Base-by-base conservation (phyloP, 2,329 filamentous ascomycete species). In the Talaromyces sp. region DNA sequence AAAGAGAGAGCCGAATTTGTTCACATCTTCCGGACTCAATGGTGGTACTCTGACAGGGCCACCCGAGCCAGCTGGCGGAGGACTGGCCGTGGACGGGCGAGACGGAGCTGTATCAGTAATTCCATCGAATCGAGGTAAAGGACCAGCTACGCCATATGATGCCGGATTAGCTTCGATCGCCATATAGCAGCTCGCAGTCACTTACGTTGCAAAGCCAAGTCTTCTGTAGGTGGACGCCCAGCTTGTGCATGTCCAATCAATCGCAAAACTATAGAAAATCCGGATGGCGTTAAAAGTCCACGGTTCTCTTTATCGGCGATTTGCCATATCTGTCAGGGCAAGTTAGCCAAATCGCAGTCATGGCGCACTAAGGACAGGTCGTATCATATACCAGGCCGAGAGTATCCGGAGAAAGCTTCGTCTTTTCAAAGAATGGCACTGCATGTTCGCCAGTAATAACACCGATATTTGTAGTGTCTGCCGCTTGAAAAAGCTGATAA, bases 351-450 rank as follows among this genome's bases (percentile, higher is more conserved):
- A 19, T 9, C 41, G 17, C 26, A 12, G 5, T 32, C 10, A 27
- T 14, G 26, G 21, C 27, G 38, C 26, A 29, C 32, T 11, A 19
- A 46, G 50, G n/a, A 54, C n/a, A 24, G 10, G 58, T 21, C 12
- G 50, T 43, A n/a, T 54, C 52, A 80, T 85, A 67, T 78, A 93
- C 90, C 85, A 96, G 88, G 75, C 93, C 94, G 62, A 99, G 83
- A 54, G 94, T 83, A 63, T 90, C 87, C 58, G 92, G 91, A 63
- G 93, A 87, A 54, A 99, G 82, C 67, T 90, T 88, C 52, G 94
- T 97, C 81, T 94, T 94, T 77, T 97, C 92, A 73, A 99, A 99
- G 81, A 99, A 97, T 74, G 92, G 91, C 74, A 99, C 92, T 61
- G 94, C 94, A 63, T 95, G 85, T 77, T 99, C 94, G 75, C 94